Percentiles rank a stretch among this genome's conserved stretches.
These are phyloP conservation scores for Arthroderma uncinatum DNA, from an alignment of 2,329 filamentous ascomycete species.

Conservation along the genomic window DNA sequence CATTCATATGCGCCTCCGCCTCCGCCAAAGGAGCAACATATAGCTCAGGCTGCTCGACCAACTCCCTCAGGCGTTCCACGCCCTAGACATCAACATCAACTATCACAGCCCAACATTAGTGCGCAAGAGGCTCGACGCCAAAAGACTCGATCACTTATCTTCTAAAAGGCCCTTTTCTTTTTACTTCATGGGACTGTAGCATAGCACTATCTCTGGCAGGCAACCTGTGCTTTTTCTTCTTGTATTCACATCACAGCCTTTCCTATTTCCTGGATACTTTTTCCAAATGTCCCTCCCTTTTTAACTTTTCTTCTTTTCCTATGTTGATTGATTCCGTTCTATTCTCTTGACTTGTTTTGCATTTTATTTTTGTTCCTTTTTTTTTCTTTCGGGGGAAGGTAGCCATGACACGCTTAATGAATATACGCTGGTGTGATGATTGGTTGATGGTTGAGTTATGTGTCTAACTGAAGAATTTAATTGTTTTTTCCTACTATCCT, in stretches of 20 bases:
- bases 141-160: constrained; percentile 34
- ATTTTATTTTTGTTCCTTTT: neutral
- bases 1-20: constrained; percentile 7
- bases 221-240: neutral
- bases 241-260: neutral
- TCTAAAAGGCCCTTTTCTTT: constrained; percentile 19
- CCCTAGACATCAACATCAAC: constrained; percentile 32
- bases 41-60: constrained; percentile 22
- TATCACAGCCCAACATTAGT: constrained; percentile 31
- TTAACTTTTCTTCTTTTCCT: neutral
- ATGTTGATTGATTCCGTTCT: neutral
- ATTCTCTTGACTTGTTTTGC: neutral
- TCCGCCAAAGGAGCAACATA: constrained; percentile 20
- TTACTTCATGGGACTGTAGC: constrained; percentile 5
- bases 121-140: constrained; percentile 27
- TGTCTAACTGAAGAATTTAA: neutral
- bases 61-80: constrained; percentile 19
- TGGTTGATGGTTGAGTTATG: neutral
- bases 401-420: constrained; percentile 1
- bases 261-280: neutral
- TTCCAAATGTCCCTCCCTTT: neutral
- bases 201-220: constrained; percentile 2
- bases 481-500: neutral
- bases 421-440: constrained; percentile 1
- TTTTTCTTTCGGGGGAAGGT: neutral